phyloP scores from a whole-genome alignment of 2,329 filamentous ascomycete species.

The Alternaria sp. region DNA sequence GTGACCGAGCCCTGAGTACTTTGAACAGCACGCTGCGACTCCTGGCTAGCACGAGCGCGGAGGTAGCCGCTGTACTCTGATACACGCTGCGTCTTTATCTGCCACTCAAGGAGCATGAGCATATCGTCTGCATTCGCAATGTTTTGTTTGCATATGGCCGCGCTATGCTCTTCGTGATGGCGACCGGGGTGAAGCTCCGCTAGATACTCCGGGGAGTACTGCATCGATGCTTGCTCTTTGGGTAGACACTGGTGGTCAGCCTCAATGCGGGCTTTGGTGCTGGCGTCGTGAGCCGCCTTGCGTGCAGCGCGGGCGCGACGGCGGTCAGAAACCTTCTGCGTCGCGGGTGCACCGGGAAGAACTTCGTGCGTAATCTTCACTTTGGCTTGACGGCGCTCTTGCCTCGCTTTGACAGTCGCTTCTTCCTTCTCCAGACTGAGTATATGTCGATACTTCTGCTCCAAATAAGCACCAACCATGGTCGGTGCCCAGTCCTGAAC shows the following conservation, averaged over 20 bases:
- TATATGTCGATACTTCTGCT: slow-evolving; percentile 38
- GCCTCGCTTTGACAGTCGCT: slow-evolving; percentile 9
- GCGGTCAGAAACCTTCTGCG: slow-evolving; percentile 2
- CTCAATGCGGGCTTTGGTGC: not conserved
- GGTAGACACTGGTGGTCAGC: not conserved
- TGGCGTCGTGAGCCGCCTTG: not conserved
- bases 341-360: not conserved
- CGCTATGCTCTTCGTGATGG: slow-evolving; percentile 1
- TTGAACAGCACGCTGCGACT: slow-evolving; percentile 14
- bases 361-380: not conserved
- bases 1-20: not conserved
- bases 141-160: not conserved
- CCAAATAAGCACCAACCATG: slow-evolving; percentile 37
- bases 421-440: slow-evolving; percentile 32
- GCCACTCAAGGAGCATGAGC: slow-evolving; percentile 23
- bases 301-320: not conserved
- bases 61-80: slow-evolving; percentile 31
- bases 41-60: slow-evolving; percentile 24
- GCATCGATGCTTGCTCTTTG: not conserved
- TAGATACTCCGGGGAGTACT: not conserved
- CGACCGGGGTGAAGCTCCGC: not conserved
- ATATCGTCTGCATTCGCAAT: not conserved
- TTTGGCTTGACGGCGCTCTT: slow-evolving; percentile 14
- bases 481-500: slow-evolving; percentile 32
- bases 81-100: slow-evolving; percentile 29